Conservation (phyloP, 1,284 basidiomycete species). For the Tilletia walkeri region DNA sequence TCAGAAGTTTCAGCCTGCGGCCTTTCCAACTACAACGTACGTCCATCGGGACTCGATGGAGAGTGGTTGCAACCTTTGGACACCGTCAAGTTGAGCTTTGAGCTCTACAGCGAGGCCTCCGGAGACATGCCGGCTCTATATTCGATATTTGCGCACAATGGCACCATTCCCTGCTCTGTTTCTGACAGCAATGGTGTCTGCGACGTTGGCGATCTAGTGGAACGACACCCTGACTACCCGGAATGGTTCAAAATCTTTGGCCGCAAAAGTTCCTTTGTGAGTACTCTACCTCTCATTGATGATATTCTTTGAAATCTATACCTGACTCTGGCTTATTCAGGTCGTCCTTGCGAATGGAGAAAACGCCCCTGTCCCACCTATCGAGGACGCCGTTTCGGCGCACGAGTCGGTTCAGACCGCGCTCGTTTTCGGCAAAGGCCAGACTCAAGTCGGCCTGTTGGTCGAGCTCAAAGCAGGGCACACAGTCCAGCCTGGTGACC, state of each 20-base stretch:
- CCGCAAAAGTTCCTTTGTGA: neutral
- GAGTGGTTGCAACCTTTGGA: neutral
- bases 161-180: neutral
- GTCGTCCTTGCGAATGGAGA: conserved; percentile 2
- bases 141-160: neutral
- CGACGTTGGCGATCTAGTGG: neutral
- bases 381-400: neutral
- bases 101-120: neutral
- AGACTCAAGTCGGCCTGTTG: neutral
- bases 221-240: neutral
- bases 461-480: conserved; percentile 1
- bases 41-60: neutral
- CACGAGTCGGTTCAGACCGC: neutral
- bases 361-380: neutral
- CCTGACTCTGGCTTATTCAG: neutral
- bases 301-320: no score
- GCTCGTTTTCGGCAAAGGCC: neutral
- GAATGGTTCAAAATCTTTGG: conserved; percentile 8
- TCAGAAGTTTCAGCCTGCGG: neutral
- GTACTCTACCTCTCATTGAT: no score
- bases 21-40: no score
- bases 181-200: neutral
- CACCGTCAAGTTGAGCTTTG: neutral
- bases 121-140: neutral
- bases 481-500: neutral